Base-by-base conservation (phyloP, 2,329 filamentous ascomycete genomes). In the Alternaria sp. region DNA sequence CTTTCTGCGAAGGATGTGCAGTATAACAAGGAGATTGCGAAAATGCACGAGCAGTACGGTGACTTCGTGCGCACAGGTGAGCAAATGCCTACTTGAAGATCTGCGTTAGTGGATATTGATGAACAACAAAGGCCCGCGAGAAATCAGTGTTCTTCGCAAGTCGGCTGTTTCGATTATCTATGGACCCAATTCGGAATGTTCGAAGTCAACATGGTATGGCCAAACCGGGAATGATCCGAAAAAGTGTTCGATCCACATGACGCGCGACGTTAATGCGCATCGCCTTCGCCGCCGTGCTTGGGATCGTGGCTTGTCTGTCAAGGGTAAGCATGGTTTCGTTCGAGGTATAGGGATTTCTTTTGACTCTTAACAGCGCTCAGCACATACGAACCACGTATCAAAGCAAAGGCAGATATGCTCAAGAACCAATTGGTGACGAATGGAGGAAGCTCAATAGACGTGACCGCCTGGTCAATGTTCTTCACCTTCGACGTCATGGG, bases 21-120 rank as follows among this genome's bases (percentile, higher is more conserved):
- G 33, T 77, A 74, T 50, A 68, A 72, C 54, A 65, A 70, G 36
- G 69, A 74, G 28, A 24, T 76, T 7, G 65, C 60, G 4, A 63
- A 62, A 36, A 54, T 77, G 54, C 75, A 77, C 52, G 45, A 60
- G 0, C 53, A 66, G 34, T 76, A 77, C 58, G 76, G 76, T 23
- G 70, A 77, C 41, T 71, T 76, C 59, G 70, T 77, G 5, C 70
- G 74, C 28, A 72, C 69, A 9, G 76, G 76, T 75, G 60, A 59
- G 51, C 56, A 21, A 26, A 5, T 11, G 23, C 6, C 13, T 17
- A 24, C 13, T 3, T 6, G 13, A 33, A 11, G 26, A 8, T 42
- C 21, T 2, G 14, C 10, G 21, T 2, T 9, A 31, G 17, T 44
- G 29, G 13, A 31, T 52, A 28, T 36, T 58, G 5, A 63, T 31